These are phyloP conservation scores for Leucosporidium scottii DNA, from an alignment of 768 basidiomycete species.

Conservation along the genomic window DNA sequence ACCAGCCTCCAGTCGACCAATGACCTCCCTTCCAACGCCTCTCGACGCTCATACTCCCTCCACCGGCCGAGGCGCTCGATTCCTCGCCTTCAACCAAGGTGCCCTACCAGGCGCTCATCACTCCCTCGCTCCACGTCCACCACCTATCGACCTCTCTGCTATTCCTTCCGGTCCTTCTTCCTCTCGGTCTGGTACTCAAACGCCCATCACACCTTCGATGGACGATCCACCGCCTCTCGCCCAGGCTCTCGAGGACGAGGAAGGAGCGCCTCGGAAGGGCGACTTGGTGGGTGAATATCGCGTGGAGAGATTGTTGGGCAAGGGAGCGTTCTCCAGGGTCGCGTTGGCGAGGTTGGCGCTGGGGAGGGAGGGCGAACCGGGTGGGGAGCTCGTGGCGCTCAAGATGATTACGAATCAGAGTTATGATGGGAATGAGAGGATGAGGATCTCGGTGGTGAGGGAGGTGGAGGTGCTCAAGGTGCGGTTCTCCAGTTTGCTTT, in stretches of 20 bases:
- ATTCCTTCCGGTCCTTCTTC: background rate
- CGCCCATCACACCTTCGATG: background rate
- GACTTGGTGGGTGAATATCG: constrained; percentile 15
- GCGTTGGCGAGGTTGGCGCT: constrained; percentile 44
- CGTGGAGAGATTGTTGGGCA: constrained; percentile 54
- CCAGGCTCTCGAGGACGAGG: background rate
- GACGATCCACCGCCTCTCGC: background rate
- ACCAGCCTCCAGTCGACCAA: too few species aligned
- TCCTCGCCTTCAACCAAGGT: background rate
- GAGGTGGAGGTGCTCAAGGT: constrained; percentile 80
- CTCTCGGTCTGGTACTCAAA: background rate
- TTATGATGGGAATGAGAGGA: constrained; percentile 58
- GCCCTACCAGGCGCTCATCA: background rate
- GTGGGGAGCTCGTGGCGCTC: constrained; percentile 48
- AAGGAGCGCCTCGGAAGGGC: background rate
- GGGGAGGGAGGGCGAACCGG: constrained; percentile 26
- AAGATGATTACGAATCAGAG: constrained; percentile 50
- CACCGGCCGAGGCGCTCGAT: background rate
- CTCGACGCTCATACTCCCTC: background rate
- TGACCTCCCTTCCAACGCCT: background rate
- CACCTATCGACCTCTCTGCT: background rate
- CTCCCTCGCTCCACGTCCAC: background rate
- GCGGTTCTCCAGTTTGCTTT: constrained; percentile 38
- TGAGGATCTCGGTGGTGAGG: constrained; percentile 66
- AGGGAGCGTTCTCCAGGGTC: constrained; percentile 67